phyloP scores from a whole-genome alignment of 352 stramenopile species.

The Phytophthora ramorum region DNA sequence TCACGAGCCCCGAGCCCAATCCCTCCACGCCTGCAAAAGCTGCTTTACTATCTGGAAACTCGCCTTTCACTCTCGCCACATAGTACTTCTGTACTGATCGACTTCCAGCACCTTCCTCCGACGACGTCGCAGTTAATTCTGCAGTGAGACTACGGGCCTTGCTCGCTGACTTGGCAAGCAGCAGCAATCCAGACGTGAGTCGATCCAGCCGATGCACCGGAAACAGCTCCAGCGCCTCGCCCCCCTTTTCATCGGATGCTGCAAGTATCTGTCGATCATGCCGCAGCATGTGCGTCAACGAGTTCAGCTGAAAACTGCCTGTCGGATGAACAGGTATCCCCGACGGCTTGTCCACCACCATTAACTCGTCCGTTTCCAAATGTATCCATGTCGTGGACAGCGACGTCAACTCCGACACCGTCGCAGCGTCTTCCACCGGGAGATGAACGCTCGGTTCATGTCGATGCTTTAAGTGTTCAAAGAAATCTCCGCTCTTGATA shows the following conservation, averaged over 20 bases:
- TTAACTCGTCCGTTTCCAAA: conserved; percentile 52
- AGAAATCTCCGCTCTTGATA: conserved; percentile 86
- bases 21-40: conserved; percentile 20
- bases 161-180: conserved; percentile 56
- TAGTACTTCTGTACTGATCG: conserved; percentile 62
- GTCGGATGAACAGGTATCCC: conserved; percentile 93
- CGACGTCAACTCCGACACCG: conserved; percentile 12
- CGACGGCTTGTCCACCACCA: conserved; percentile 86
- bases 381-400: conserved; percentile 45
- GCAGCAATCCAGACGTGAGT: conserved; percentile 86
- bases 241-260: conserved; percentile 18
- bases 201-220: conserved; percentile 95
- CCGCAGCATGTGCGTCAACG: conserved; percentile 69
- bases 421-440: conserved; percentile 7
- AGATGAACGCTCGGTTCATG: conserved; percentile 92
- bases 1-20: conserved; percentile 23
- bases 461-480: conserved; percentile 92
- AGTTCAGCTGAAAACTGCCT: conserved; percentile 92
- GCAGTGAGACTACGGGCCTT: conserved; percentile 52
- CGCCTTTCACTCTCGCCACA: conserved; percentile 52
- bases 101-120: conserved; percentile 12
- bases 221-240: conserved; percentile 49
- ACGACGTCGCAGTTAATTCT: conserved; percentile 43
- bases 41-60: conserved; percentile 40
- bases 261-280: conserved; percentile 15